Conservation (phyloP, 2,329 filamentous ascomycete genomes). For the Arthrobotrys sinensis region DNA sequence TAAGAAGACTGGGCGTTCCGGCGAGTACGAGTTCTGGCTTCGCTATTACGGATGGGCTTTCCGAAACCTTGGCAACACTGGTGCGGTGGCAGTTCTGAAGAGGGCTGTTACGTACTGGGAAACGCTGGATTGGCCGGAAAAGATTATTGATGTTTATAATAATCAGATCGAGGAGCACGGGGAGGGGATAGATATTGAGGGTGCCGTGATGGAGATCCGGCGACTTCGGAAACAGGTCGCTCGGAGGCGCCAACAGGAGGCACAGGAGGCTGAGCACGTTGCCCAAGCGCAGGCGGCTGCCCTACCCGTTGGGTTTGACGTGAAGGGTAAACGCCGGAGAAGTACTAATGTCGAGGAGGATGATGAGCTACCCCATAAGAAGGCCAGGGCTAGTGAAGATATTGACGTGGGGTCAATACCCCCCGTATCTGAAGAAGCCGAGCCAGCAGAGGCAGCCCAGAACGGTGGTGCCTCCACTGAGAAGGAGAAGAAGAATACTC, state of each 20-base stretch:
- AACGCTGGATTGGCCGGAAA: constrained; percentile 82
- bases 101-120: constrained; percentile 75
- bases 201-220: constrained; percentile 80
- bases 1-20: constrained; percentile 74
- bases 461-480: constrained; percentile 65
- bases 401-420: constrained; percentile 64
- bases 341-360: constrained; percentile 70
- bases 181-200: constrained; percentile 80
- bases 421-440: constrained; percentile 65
- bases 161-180: constrained; percentile 93
- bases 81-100: constrained; percentile 79
- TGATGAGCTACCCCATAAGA: constrained; percentile 76
- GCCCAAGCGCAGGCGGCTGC: constrained; percentile 55
- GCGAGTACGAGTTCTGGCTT: constrained; percentile 94
- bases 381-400: constrained; percentile 72
- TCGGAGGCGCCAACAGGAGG: constrained; percentile 65
- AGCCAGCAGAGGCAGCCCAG: constrained; percentile 67
- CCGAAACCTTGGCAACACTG: constrained; percentile 72
- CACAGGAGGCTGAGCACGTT: constrained; percentile 64
- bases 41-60: constrained; percentile 95
- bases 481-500: constrained; percentile 65
- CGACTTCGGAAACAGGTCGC: constrained; percentile 74
- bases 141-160: constrained; percentile 80
- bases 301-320: constrained; percentile 9
- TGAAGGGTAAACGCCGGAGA: constrained; percentile 57